These are phyloP conservation scores for Haplosporangium gracile DNA, from an alignment of 192 early-diverging fungal genomes.

Conservation along the genomic window DNA sequence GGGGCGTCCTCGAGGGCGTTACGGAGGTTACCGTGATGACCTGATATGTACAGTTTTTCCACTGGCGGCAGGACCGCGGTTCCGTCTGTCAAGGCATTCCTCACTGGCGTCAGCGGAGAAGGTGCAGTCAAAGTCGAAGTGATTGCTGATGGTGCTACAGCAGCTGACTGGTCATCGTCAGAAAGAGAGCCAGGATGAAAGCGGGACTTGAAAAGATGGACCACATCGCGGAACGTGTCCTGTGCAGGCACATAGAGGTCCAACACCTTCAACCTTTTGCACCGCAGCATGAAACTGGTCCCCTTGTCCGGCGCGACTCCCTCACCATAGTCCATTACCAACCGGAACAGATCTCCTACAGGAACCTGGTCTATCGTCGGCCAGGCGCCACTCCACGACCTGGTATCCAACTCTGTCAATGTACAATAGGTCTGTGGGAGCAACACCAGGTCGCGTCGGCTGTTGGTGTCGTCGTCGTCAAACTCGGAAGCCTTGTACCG, in stretches of 20 bases:
- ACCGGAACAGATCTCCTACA: slow-evolving; percentile 20
- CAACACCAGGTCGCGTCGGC: slow-evolving; percentile 14
- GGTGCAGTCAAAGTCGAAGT: not conserved
- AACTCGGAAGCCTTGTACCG: not conserved
- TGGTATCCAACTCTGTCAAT: slow-evolving; percentile 26
- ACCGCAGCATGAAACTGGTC: slow-evolving; percentile 16
- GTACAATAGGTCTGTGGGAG: slow-evolving; percentile 24
- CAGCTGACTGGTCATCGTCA: not conserved
- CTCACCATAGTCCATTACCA: slow-evolving; percentile 43
- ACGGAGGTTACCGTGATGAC: slow-evolving; percentile 16
- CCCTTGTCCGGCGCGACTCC: slow-evolving; percentile 4
- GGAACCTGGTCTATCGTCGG: slow-evolving; percentile 34
- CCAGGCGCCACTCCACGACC: slow-evolving; percentile 46
- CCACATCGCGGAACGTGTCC: slow-evolving; percentile 24
- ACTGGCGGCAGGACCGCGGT: slow-evolving; percentile 19
- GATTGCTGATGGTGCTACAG: not conserved
- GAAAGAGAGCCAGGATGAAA: not conserved
- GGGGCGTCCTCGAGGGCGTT: slow-evolving; percentile 35
- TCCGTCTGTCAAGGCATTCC: not conserved
- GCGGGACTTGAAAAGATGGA: slow-evolving; percentile 5
- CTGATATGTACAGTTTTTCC: slow-evolving; percentile 41
- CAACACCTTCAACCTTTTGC: slow-evolving; percentile 22
- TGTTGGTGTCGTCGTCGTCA: slow-evolving; percentile 5
- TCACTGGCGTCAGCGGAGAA: not conserved
- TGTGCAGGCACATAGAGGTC: slow-evolving; percentile 32